phyloP scores from a whole-genome alignment of 2,329 filamentous ascomycete genomes.

The Cytospora chrysosperma region DNA sequence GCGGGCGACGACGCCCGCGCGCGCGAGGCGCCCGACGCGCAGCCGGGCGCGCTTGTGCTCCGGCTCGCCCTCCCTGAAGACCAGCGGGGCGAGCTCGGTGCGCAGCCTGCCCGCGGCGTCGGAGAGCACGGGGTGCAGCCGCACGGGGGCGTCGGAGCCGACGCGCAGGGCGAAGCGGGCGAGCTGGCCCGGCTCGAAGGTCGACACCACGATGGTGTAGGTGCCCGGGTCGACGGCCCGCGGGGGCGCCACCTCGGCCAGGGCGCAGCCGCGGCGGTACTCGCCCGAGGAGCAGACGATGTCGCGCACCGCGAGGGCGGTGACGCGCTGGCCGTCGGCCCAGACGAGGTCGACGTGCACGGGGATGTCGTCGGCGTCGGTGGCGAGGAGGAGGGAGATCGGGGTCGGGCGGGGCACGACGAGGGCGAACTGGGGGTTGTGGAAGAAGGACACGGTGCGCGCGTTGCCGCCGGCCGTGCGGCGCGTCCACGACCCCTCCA shows the following conservation, averaged over 20 bases:
- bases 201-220: constrained; percentile 89
- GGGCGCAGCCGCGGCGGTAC: constrained; percentile 76
- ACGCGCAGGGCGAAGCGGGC: constrained; percentile 74
- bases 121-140: constrained; percentile 60
- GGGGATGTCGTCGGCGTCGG: constrained; percentile 63
- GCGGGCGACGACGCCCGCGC: constrained; percentile 55
- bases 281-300: constrained; percentile 83
- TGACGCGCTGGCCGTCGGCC: constrained; percentile 70
- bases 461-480: constrained; percentile 84
- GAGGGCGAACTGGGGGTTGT: constrained; percentile 84
- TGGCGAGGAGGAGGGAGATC: constrained; percentile 73
- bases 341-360: constrained; percentile 85
- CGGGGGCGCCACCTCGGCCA: constrained; percentile 50
- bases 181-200: constrained; percentile 78
- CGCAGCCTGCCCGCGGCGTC: constrained; percentile 75
- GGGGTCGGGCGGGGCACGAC: constrained; percentile 55
- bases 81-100: constrained; percentile 48
- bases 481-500: constrained; percentile 69
- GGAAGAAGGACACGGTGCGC: constrained; percentile 71
- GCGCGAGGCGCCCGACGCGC: constrained; percentile 52
- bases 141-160: constrained; percentile 59
- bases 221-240: constrained; percentile 62
- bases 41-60: constrained; percentile 42
- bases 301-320: constrained; percentile 69
- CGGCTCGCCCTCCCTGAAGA: constrained; percentile 41